phyloP scores from a whole-genome alignment of 2,329 filamentous ascomycete species.

The Xylaria sp. region DNA sequence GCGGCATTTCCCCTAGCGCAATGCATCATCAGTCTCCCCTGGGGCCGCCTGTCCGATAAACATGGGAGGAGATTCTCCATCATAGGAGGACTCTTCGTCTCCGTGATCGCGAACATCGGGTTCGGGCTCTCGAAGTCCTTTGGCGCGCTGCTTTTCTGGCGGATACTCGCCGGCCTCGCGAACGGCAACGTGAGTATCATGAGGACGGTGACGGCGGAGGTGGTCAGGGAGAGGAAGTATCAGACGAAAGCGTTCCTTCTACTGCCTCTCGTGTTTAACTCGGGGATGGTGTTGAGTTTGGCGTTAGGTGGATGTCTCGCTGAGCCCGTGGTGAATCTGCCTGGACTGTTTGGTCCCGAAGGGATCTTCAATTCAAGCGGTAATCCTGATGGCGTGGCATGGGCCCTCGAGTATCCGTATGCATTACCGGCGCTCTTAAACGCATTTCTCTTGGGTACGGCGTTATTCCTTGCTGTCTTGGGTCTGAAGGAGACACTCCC shows the following conservation, averaged over 20 bases:
- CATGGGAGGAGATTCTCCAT: constrained; percentile 67
- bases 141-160: constrained; percentile 60
- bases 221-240: constrained; percentile 71
- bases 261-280: constrained; percentile 69
- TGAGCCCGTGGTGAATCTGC: constrained; percentile 48
- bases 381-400: constrained; percentile 43
- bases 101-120: constrained; percentile 66
- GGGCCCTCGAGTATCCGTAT: constrained; percentile 51
- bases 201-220: constrained; percentile 76
- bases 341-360: constrained; percentile 45
- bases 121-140: constrained; percentile 72
- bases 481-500: constrained; percentile 47
- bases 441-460: constrained; percentile 41
- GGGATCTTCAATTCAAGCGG: constrained; percentile 43
- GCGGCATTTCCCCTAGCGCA: constrained; percentile 73
- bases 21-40: constrained; percentile 71
- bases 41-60: constrained; percentile 66
- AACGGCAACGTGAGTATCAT: constrained; percentile 79
- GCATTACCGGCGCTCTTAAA: constrained; percentile 51
- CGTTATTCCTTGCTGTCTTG: constrained; percentile 43
- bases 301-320: constrained; percentile 51
- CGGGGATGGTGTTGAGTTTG: constrained; percentile 49
- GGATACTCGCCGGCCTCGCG: constrained; percentile 66
- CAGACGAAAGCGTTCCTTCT: constrained; percentile 52
- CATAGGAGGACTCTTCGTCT: constrained; percentile 67